phyloP scores from a whole-genome alignment of 306 rosid genomes.

The Lathyrus oleraceus region DNA sequence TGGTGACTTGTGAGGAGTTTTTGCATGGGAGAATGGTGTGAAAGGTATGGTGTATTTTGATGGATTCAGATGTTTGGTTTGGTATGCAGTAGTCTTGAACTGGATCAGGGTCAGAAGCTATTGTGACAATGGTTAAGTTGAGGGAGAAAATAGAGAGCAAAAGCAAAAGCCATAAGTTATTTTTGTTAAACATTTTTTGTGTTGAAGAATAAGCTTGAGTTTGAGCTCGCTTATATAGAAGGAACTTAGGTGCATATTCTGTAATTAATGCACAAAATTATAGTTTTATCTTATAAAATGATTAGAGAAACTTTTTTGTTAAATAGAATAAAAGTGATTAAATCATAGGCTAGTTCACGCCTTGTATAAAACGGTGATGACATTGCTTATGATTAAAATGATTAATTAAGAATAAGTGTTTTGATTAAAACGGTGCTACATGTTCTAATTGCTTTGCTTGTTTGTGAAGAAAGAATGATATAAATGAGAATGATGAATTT shows the following conservation, averaged over 20 bases:
- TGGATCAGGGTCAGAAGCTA: constrained; percentile 91
- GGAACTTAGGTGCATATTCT: constrained; percentile 41
- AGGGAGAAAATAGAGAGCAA: constrained; percentile 39
- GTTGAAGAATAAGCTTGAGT: constrained; percentile 7
- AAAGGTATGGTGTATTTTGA: constrained; percentile 34
- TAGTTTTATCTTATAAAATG: constrained; percentile 20
- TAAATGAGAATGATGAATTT: constrained; percentile 43
- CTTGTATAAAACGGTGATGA: constrained; percentile 41
- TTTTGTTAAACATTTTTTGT: constrained; percentile 47
- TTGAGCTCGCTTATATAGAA: constrained; percentile 53
- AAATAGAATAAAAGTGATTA: constrained; percentile 14
- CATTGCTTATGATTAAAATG: constrained; percentile 37
- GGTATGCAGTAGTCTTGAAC: constrained; percentile 91
- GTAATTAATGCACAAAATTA: constrained; percentile 27
- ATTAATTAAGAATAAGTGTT: constrained; percentile 19
- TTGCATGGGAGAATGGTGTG: constrained; percentile 63
- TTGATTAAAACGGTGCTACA: constrained; percentile 2
- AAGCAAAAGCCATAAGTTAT: constrained; percentile 27
- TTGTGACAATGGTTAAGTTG: constrained; percentile 27
- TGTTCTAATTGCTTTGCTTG: constrained; percentile 49
- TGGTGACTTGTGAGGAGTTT: constrained; percentile 64
- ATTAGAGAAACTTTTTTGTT: not conserved
- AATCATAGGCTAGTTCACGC: constrained; percentile 43
- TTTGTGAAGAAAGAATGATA: constrained; percentile 50
- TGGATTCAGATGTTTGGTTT: constrained; percentile 47